Evolutionary conservation across 2,329 filamentous ascomycete species (phyloP).

Genomic region (Penicillium decumbens): DNA sequence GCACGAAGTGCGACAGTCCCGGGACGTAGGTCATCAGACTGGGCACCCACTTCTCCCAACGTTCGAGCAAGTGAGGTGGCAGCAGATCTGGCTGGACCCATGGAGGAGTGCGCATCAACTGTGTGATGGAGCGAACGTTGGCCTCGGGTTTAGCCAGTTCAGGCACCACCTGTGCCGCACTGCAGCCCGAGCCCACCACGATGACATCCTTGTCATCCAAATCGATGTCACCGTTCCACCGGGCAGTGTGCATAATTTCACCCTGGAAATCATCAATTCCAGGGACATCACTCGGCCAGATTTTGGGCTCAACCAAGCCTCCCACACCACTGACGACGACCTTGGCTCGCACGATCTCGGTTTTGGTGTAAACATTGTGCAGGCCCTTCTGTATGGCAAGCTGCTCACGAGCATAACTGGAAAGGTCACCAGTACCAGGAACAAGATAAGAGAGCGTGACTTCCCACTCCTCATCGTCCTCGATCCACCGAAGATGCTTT

Average conservation of each 20-base stretch:
- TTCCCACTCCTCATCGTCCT: constrained; percentile 53
- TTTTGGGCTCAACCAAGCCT: constrained; percentile 52
- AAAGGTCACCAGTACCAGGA: constrained; percentile 53
- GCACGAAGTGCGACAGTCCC: constrained; percentile 44
- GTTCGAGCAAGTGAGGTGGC: constrained; percentile 38
- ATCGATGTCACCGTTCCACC: constrained; percentile 53
- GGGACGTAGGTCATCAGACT: constrained; percentile 49
- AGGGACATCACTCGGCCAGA: constrained; percentile 48
- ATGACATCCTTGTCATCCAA: constrained; percentile 54
- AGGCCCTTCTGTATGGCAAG: constrained; percentile 44
- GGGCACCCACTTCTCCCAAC: constrained; percentile 47
- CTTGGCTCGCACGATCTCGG: constrained; percentile 52
- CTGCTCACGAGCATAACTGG: constrained; percentile 44
- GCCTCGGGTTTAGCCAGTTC: constrained; percentile 45
- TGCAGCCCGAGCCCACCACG: constrained; percentile 56
- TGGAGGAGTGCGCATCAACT: constrained; percentile 56
- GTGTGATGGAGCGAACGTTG: constrained; percentile 54
- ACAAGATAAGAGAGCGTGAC: constrained; percentile 49
- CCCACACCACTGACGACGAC: constrained; percentile 54
- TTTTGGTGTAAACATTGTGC: constrained; percentile 47
- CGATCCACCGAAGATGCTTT: constrained; percentile 50
- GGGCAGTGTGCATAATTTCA: constrained; percentile 54
- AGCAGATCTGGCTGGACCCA: constrained; percentile 48
- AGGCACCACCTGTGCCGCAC: constrained; percentile 55
- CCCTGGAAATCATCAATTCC: constrained; percentile 54